These are phyloP conservation scores for Albatrellus sp. DNA, from an alignment of 1,284 basidiomycete species.

Conservation along the genomic window DNA sequence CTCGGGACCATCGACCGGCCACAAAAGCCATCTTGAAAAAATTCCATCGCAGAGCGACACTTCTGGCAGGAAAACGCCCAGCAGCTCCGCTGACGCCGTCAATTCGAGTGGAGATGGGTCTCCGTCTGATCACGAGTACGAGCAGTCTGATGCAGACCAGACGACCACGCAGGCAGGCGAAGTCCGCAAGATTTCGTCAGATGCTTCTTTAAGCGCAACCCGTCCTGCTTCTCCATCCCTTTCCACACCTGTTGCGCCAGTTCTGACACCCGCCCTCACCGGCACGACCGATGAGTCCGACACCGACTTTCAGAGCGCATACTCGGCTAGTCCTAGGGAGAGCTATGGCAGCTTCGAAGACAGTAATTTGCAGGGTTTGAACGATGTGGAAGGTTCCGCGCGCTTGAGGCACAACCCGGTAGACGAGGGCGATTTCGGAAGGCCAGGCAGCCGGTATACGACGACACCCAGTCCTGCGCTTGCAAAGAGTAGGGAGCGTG, in stretches of 20 bases:
- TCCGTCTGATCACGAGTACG: neutral
- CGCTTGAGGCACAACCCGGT: too few species aligned
- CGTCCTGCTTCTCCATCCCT: conserved; percentile 18
- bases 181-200: conserved; percentile 24
- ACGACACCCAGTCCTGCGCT: neutral
- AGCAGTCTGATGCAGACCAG: neutral
- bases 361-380: too few species aligned
- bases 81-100: neutral
- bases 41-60: neutral
- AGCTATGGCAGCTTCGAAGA: conserved; percentile 32
- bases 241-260: conserved; percentile 25
- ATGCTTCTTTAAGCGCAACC: conserved; percentile 17
- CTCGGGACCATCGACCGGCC: neutral
- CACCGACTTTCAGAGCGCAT: conserved; percentile 76
- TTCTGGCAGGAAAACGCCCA: neutral
- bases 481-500: conserved; percentile 5
- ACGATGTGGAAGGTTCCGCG: too few species aligned
- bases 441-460: neutral
- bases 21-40: neutral
- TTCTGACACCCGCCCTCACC: conserved; percentile 27
- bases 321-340: conserved; percentile 51
- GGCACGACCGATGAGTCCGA: conserved; percentile 65
- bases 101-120: neutral
- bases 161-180: conserved; percentile 7
- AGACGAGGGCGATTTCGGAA: neutral